These are phyloP conservation scores for Penicillium chermesinum DNA, from an alignment of 495 filamentous ascomycete species.

Conservation along the genomic window DNA sequence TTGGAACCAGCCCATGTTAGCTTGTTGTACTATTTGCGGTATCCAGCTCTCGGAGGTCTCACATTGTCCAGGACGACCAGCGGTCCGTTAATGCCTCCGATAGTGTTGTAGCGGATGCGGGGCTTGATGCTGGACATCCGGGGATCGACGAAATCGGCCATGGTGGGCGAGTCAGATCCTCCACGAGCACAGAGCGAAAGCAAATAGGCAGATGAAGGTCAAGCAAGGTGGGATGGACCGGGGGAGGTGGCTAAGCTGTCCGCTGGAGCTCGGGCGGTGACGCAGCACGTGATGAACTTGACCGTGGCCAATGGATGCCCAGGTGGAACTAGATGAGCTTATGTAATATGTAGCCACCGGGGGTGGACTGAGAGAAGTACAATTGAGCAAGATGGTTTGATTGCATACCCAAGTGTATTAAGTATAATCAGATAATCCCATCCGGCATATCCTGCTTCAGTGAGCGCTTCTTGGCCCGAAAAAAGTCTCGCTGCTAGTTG, in stretches of 20 bases:
- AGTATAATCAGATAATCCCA: no score
- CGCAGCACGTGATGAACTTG: slow-evolving; percentile 19
- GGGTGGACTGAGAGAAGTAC: no score
- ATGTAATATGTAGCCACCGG: no score
- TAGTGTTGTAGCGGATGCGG: slow-evolving; percentile 93
- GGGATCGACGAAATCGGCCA: slow-evolving; percentile 65
- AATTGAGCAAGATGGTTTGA: no score
- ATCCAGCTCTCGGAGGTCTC: slow-evolving; percentile 17
- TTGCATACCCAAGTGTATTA: no score
- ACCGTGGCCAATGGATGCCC: neutral
- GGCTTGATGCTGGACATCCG: slow-evolving; percentile 78
- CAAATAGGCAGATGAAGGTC: slow-evolving; percentile 7
- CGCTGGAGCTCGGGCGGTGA: slow-evolving; percentile 26
- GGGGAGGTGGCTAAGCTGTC: slow-evolving; percentile 29
- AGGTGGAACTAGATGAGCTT: neutral
- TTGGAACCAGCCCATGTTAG: neutral
- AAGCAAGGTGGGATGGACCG: slow-evolving; percentile 18
- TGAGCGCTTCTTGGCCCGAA: no score
- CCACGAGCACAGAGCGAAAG: slow-evolving; percentile 12
- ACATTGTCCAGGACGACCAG: slow-evolving; percentile 97
- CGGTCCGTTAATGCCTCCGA: slow-evolving; percentile 95
- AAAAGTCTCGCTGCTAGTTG: no score
- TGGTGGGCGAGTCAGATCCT: slow-evolving; percentile 33
- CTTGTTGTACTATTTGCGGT: slow-evolving; percentile 8
- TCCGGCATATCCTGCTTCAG: no score